Evolutionary conservation across 164 flowering plant species (phyloP), one percentile per base, ranked within the genome.

Genomic region (Magnolia officinalis): DNA sequence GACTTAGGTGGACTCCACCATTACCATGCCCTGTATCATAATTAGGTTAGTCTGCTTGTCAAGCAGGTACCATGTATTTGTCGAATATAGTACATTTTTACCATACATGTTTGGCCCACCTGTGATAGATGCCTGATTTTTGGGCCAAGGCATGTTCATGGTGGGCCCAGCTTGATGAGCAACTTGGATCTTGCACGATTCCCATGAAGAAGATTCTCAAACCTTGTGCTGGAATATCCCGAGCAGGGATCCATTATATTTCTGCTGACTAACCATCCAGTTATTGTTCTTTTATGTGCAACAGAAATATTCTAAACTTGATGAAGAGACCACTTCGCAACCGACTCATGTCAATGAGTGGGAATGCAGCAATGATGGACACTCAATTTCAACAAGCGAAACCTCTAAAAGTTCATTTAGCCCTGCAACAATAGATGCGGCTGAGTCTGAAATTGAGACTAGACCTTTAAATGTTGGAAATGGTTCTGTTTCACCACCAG

Each of bases 301-400:
- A 26, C 81, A 70, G 77, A 37, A 70, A 59, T 8, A 24, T n/a
- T 8, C 49, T 21, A 19, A 73, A 45, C n/a, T 67, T 29, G 71
- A 59, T 70, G 75, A 67, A 19, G 74, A 73, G 63, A 51, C 78
- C 21, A 74, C 81, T 70, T 80, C 78, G n/a, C 72, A 66, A 70
- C 71, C 83, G 21, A 55, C 59, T 71, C 45, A 26, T 52, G 72
- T 67, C 63, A 72, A 61, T 19, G 73, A 71, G 75, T 58, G 20
- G 26, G 72, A 75, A 50, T 73, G 49, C 67, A 75, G 71, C 69
- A 76, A 20, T 61, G 75, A 59, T 79, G 86, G 79, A 67, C 75
- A 20, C 50, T 69, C 83, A 29, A 45, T 77, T n/a, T 73, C 83
- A 63, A 37, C 79, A 23, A 67, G 69, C 68, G 75, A 75, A 70